These are phyloP conservation scores for Sphaerobolus stellatus DNA, from an alignment of 1,284 basidiomycete species.

Conservation along the genomic window DNA sequence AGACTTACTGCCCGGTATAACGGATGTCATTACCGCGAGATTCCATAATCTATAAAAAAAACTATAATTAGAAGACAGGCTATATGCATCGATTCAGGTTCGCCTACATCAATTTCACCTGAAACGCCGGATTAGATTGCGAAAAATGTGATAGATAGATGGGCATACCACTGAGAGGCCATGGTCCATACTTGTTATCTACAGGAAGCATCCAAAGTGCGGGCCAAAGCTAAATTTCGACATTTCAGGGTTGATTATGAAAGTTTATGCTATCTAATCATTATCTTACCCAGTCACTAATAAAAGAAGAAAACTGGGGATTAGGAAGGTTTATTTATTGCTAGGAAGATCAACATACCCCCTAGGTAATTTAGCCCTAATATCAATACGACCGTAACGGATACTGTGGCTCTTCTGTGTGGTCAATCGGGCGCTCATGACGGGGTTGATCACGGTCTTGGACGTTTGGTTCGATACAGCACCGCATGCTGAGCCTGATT, in stretches of 20 bases:
- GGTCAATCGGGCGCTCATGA: constrained; percentile 38
- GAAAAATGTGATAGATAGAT: background rate
- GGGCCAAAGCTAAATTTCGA: constrained; percentile 43
- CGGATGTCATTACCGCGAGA: constrained; percentile 27
- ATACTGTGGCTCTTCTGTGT: constrained; percentile 37
- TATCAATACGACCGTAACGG: constrained; percentile 44
- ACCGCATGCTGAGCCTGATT: constrained; percentile 28
- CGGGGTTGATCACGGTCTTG: constrained; percentile 39
- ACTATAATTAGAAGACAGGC: background rate
- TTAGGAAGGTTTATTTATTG: background rate
- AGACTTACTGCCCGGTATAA: constrained; percentile 7
- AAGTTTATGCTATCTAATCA: background rate
- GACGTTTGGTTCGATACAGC: constrained; percentile 36
- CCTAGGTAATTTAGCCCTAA: constrained; percentile 40
- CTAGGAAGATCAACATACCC: constrained; percentile 19
- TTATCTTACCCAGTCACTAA: constrained; percentile 3
- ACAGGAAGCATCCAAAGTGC: constrained; percentile 43
- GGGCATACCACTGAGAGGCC: constrained; percentile 29
- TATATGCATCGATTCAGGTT: background rate
- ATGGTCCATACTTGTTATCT: constrained; percentile 38
- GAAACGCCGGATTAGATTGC: background rate
- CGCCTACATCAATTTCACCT: constrained; percentile 30
- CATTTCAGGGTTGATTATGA: background rate
- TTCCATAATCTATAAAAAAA: constrained; percentile 29
- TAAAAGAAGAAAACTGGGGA: background rate